A percentile compares a stretch with the other conserved stretches of the same genome.
Evolutionary conservation across 805 yeast species (phyloP).

Genomic region (Teunomyces panamensis): DNA sequence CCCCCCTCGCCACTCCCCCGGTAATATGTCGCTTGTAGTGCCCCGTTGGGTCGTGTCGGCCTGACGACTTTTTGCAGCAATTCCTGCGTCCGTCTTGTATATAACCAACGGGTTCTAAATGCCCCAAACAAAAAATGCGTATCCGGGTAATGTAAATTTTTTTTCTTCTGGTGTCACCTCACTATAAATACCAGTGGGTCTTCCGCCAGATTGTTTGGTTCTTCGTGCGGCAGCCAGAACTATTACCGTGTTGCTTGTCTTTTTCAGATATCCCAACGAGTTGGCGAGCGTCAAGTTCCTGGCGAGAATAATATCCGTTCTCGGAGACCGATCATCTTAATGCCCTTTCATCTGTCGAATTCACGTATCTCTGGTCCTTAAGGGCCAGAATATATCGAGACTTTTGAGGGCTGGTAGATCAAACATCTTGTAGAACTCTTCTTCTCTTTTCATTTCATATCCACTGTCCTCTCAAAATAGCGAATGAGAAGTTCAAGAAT

Average conservation of each 20-base stretch:
- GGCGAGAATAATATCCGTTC: slow-evolving; percentile 45
- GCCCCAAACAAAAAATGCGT: not conserved
- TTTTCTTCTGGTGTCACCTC: not conserved
- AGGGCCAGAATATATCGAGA: slow-evolving; percentile 11
- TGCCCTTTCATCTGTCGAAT: slow-evolving; percentile 38
- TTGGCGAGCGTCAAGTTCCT: slow-evolving; percentile 50
- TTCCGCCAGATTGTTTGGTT: slow-evolving; percentile 14
- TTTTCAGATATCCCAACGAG: slow-evolving; percentile 45
- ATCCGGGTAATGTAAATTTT: slow-evolving; percentile 12
- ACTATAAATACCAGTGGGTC: not conserved
- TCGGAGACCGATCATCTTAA: slow-evolving; percentile 39
- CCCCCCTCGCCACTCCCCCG: no score
- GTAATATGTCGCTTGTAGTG: no score
- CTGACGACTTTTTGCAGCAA: not conserved
- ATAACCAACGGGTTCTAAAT: not conserved
- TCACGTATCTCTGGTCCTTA: slow-evolving; percentile 13
- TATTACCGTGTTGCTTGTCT: slow-evolving; percentile 53
- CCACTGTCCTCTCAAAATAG: slow-evolving; percentile 52
- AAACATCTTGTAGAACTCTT: slow-evolving; percentile 16
- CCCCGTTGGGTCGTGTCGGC: not conserved
- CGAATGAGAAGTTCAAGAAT: slow-evolving; percentile 64
- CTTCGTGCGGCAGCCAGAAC: slow-evolving; percentile 53
- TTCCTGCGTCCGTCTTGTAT: not conserved
- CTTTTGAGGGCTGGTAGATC: slow-evolving; percentile 49
- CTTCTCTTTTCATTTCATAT: slow-evolving; percentile 12